Percentiles rank a stretch among this genome's conserved stretches.
Evolutionary conservation across 2,329 filamentous ascomycete species (phyloP).

Genomic region (Microdochium trichocladiopsis): DNA sequence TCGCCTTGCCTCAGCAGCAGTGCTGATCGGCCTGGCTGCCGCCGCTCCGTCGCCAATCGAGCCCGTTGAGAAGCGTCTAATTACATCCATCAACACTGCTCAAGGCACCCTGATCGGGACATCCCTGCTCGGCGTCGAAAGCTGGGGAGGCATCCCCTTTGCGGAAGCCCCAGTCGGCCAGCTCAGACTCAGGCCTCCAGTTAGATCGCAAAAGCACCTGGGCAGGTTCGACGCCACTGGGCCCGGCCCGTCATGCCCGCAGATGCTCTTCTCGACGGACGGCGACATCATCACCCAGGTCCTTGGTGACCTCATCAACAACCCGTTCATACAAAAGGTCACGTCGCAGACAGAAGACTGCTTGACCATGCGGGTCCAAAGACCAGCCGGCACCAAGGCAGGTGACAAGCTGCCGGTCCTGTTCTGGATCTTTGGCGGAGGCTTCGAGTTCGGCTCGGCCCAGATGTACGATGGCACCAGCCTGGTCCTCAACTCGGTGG

Average conservation of each 20-base stretch:
- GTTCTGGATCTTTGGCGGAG: constrained; percentile 52
- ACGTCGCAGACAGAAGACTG: constrained; percentile 43
- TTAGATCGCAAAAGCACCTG: constrained; percentile 60
- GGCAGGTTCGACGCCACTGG: constrained; percentile 52
- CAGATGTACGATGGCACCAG: constrained; percentile 27
- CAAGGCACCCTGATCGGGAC: constrained; percentile 21
- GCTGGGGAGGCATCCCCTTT: constrained; percentile 69
- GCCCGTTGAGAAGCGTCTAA: constrained; percentile 12
- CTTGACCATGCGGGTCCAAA: constrained; percentile 37
- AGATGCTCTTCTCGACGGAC: constrained; percentile 53
- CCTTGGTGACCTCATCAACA: constrained; percentile 34
- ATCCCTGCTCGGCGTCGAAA: constrained; percentile 41
- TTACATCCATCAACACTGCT: constrained; percentile 15
- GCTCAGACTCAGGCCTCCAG: constrained; percentile 65
- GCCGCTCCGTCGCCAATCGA: constrained; percentile 11
- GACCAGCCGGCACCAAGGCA: constrained; percentile 33
- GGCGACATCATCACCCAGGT: constrained; percentile 38
- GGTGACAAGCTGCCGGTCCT: constrained; percentile 43
- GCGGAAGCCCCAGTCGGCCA: constrained; percentile 60
- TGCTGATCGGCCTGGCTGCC: constrained; percentile 9
- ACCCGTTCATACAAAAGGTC: constrained; percentile 24
- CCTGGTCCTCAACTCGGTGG: constrained; percentile 24
- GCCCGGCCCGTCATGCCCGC: constrained; percentile 58
- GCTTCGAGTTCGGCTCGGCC: constrained; percentile 30
- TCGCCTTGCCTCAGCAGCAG: constrained; percentile 4